Conservation (phyloP, 1,139 yeast species). For the Yamadazyma dushanensis region DNA sequence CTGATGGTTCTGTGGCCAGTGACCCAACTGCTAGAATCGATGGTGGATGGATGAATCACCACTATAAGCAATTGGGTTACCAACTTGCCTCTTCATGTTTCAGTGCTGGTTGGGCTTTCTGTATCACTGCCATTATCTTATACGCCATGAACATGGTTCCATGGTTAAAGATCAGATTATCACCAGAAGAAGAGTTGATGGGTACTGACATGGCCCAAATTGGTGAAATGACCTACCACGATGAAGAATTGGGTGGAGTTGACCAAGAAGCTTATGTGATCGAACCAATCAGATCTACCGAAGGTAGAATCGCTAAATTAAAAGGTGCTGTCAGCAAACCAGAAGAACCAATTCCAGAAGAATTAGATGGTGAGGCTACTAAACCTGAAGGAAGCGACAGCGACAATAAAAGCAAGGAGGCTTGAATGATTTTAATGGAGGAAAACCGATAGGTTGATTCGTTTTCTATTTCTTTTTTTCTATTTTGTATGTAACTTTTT, state of each 20-base stretch:
- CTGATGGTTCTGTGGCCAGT: conserved; percentile 64
- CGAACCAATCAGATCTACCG: conserved; percentile 70
- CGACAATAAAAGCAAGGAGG: conserved; percentile 17
- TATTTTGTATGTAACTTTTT: no score
- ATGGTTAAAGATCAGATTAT: conserved; percentile 75
- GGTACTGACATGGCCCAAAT: conserved; percentile 91
- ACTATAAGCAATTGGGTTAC: conserved; percentile 86
- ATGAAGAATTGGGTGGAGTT: conserved; percentile 28
- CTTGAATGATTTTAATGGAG: conserved; percentile 1
- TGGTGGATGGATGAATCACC: conserved; percentile 95
- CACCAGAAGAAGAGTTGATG: conserved; percentile 84
- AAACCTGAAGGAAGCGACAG: conserved; percentile 17
- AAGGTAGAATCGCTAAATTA: conserved; percentile 40
- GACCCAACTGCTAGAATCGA: conserved; percentile 46
- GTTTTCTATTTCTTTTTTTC: no score
- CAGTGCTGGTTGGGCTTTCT: conserved; percentile 78
- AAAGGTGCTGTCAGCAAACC: conserved; percentile 16
- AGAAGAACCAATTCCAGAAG: conserved; percentile 18
- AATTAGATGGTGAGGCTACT: conserved; percentile 21
- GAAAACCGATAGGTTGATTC: neutral
- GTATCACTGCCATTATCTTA: conserved; percentile 70
- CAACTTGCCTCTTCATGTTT: conserved; percentile 86
- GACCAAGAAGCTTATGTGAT: conserved; percentile 54
- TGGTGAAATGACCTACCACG: conserved; percentile 79
- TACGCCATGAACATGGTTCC: conserved; percentile 79